These are phyloP conservation scores for Boletus huronensis DNA, from an alignment of 768 basidiomycete genomes.

Conservation along the genomic window DNA sequence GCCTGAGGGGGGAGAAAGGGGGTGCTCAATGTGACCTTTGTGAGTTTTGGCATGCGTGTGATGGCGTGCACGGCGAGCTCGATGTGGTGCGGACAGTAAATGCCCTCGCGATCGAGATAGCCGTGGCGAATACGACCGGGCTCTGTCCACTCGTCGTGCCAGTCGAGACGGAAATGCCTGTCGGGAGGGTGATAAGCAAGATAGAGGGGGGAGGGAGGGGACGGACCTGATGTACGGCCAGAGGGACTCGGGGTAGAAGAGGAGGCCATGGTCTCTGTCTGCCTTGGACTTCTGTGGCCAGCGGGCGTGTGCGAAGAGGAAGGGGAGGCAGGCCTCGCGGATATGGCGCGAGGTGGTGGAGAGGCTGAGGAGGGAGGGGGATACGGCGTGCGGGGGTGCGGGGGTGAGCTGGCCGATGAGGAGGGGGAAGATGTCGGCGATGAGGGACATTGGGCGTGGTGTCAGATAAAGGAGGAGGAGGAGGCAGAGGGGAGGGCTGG, in stretches of 20 bases:
- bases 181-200: background rate
- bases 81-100: constrained; percentile 30
- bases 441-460: constrained; percentile 35
- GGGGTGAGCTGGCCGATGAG: constrained; percentile 27
- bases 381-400: background rate
- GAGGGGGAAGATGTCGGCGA: constrained; percentile 35
- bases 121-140: constrained; percentile 34
- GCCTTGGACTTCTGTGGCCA: constrained; percentile 32
- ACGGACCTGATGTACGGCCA: constrained; percentile 32
- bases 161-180: constrained; percentile 33
- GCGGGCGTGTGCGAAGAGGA: constrained; percentile 31
- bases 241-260: constrained; percentile 29
- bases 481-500: constrained; percentile 12
- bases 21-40: constrained; percentile 26
- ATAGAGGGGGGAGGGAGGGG: background rate
- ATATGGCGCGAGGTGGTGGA: constrained; percentile 24
- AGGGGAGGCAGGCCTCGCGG: constrained; percentile 30
- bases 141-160: constrained; percentile 38
- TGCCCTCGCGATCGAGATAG: constrained; percentile 30
- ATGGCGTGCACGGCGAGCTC: constrained; percentile 25
- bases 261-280: constrained; percentile 22
- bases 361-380: constrained; percentile 21
- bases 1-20: constrained; percentile 32
- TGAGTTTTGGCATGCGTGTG: constrained; percentile 31
- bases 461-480: background rate